phyloP scores from a whole-genome alignment of 2,329 filamentous ascomycete genomes.

The Lojkania enalia region DNA sequence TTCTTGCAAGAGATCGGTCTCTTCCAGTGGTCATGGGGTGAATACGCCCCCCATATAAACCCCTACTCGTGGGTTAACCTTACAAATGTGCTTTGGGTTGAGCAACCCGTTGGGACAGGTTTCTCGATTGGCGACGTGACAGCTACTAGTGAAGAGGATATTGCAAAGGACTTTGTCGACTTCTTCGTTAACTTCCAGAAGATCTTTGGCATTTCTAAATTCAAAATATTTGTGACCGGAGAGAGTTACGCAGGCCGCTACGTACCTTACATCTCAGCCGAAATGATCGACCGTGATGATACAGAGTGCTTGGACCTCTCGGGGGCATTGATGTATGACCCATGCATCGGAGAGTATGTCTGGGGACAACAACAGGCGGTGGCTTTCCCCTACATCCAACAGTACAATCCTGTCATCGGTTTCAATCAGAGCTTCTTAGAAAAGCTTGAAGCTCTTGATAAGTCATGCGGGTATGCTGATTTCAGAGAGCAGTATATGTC shows the following conservation, averaged over 20 bases:
- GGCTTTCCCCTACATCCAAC: slow-evolving; percentile 14
- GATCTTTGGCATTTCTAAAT: slow-evolving; percentile 23
- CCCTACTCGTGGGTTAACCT: slow-evolving; percentile 22
- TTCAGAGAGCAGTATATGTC: slow-evolving; percentile 16
- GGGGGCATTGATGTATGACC: slow-evolving; percentile 22
- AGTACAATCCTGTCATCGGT: slow-evolving; percentile 16
- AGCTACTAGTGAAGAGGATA: slow-evolving; percentile 23
- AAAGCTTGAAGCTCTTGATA: slow-evolving; percentile 11
- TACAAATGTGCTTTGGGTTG: slow-evolving; percentile 26
- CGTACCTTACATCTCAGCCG: slow-evolving; percentile 21
- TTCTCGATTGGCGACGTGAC: slow-evolving; percentile 21
- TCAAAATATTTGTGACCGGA: slow-evolving; percentile 23
- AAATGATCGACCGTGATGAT: slow-evolving; percentile 36
- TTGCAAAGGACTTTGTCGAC: slow-evolving; percentile 20
- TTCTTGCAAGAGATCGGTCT: slow-evolving; percentile 19
- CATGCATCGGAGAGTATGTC: slow-evolving; percentile 14
- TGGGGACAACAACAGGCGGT: slow-evolving; percentile 14
- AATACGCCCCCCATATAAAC: slow-evolving; percentile 16
- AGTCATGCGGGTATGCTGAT: slow-evolving; percentile 19
- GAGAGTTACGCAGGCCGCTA: slow-evolving; percentile 25
- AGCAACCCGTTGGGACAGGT: slow-evolving; percentile 21
- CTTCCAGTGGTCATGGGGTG: slow-evolving; percentile 22
- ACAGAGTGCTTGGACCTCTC: slow-evolving; percentile 20
- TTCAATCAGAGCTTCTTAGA: slow-evolving; percentile 19
- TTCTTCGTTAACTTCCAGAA: slow-evolving; percentile 25